phyloP scores from a whole-genome alignment of 2,329 filamentous ascomycete species.

The Diplodia seriata region DNA sequence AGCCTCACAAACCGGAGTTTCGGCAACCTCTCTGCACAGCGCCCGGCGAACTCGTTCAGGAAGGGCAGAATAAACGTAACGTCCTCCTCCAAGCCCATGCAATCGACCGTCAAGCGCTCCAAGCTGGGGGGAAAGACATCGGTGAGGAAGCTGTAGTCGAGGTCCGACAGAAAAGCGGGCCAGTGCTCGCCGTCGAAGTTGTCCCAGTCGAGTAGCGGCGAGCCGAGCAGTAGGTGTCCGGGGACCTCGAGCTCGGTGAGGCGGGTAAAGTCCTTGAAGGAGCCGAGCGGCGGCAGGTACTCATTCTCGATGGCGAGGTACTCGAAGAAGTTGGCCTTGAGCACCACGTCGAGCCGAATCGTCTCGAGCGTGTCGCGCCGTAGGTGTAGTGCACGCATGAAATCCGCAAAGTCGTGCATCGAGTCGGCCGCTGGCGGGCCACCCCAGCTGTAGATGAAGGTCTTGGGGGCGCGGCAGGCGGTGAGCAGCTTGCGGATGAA shows the following conservation, averaged over 20 bases:
- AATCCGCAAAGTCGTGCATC: not conserved
- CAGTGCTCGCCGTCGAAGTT: constrained; percentile 22
- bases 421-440: constrained; percentile 7
- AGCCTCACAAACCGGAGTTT: constrained; percentile 5
- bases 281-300: constrained; percentile 19
- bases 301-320: constrained; percentile 18
- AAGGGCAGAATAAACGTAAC: constrained; percentile 10
- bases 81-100: constrained; percentile 23
- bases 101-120: constrained; percentile 2
- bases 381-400: constrained; percentile 3
- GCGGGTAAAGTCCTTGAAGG: constrained; percentile 11
- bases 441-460: constrained; percentile 26
- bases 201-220: constrained; percentile 21
- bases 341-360: constrained; percentile 15
- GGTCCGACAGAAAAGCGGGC: not conserved
- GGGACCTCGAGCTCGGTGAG: constrained; percentile 9
- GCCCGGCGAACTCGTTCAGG: not conserved
- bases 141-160: constrained; percentile 6
- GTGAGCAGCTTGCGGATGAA: constrained; percentile 17
- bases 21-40: not conserved
- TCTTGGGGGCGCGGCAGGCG: constrained; percentile 14
- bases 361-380: constrained; percentile 17
- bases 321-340: constrained; percentile 25
- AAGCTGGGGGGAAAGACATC: constrained; percentile 13
- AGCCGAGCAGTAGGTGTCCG: constrained; percentile 19